These are phyloP conservation scores for Kickxella alabastrina DNA, from an alignment of 192 early-diverging fungal genomes.

Conservation along the genomic window DNA sequence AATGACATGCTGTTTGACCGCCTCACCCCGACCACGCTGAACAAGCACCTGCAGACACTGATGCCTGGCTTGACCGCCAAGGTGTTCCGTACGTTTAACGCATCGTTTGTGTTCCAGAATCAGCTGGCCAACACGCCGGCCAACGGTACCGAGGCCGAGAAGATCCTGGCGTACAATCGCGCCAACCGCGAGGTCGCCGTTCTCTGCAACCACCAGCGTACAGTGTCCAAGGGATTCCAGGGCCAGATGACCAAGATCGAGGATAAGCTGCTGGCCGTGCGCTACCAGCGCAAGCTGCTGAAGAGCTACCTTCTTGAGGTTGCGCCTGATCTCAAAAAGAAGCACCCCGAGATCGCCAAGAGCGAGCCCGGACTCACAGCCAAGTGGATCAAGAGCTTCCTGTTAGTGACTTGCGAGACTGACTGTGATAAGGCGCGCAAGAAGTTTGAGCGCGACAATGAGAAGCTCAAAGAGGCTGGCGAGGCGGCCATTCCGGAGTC, in stretches of 20 bases:
- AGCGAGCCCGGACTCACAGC: slow-evolving; percentile 74
- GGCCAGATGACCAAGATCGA: slow-evolving; percentile 73
- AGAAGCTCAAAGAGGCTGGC: slow-evolving; percentile 65
- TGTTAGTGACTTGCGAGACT: slow-evolving; percentile 58
- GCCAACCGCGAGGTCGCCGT: slow-evolving; percentile 95
- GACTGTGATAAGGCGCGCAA: slow-evolving; percentile 66
- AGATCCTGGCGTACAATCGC: slow-evolving; percentile 87
- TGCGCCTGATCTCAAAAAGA: slow-evolving; percentile 76
- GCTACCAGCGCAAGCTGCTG: slow-evolving; percentile 79
- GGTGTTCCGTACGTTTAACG: slow-evolving; percentile 99
- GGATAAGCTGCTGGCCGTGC: slow-evolving; percentile 82
- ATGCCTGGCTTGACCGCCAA: slow-evolving; percentile 95
- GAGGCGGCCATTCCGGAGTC: slow-evolving; percentile 54
- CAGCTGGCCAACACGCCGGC: slow-evolving; percentile 70
- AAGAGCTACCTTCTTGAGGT: slow-evolving; percentile 66
- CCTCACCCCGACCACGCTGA: slow-evolving; percentile 74
- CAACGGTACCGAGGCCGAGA: slow-evolving; percentile 71
- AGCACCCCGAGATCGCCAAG: slow-evolving; percentile 60
- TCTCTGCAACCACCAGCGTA: slow-evolving; percentile 96
- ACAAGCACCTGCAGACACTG: slow-evolving; percentile 81
- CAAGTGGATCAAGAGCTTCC: slow-evolving; percentile 69
- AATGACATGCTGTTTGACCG: slow-evolving; percentile 90
- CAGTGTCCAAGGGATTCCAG: slow-evolving; percentile 76
- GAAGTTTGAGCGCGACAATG: slow-evolving; percentile 76
- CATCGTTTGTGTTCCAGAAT: slow-evolving; percentile 88